phyloP scores from a whole-genome alignment of 2,329 filamentous ascomycete genomes.

The Emmonsiellopsis sp. region DNA sequence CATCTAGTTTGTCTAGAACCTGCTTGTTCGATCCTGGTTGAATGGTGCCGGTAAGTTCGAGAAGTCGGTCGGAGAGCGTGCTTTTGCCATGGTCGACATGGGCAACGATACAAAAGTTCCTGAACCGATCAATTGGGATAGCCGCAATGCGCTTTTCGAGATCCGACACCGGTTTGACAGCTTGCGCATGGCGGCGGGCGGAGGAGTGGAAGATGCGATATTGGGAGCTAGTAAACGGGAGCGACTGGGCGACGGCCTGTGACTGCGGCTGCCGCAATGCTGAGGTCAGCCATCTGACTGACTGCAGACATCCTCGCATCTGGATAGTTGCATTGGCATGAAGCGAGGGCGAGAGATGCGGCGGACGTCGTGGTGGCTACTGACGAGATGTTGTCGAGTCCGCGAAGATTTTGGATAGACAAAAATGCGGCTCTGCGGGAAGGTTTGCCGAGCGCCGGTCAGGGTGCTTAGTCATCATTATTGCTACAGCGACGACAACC shows the following conservation, averaged over 20 bases:
- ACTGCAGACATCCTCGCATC: slow-evolving; percentile 40
- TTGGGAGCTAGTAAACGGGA: background rate
- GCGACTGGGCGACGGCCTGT: slow-evolving; percentile 18
- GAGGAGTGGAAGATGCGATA: slow-evolving; percentile 24
- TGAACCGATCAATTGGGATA: slow-evolving; percentile 47
- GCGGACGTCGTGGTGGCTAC: background rate
- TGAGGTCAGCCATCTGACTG: slow-evolving; percentile 37
- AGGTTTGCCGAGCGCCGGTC: background rate
- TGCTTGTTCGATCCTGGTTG: slow-evolving; percentile 81
- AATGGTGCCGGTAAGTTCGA: slow-evolving; percentile 93
- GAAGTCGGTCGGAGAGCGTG: slow-evolving; percentile 81
- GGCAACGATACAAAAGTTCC: slow-evolving; percentile 98
- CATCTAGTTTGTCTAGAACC: slow-evolving; percentile 92
- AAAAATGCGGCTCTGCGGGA: background rate
- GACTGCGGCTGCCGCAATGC: slow-evolving; percentile 23
- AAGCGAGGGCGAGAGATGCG: background rate
- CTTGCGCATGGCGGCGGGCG: slow-evolving; percentile 7
- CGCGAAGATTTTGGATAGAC: background rate
- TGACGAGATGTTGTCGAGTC: background rate
- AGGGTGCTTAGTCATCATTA: slow-evolving; percentile 5
- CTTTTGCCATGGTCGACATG: slow-evolving; percentile 99
- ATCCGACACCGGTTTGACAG: slow-evolving; percentile 29
- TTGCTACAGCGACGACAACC: slow-evolving; percentile 27
- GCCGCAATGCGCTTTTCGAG: slow-evolving; percentile 48
- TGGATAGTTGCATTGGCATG: slow-evolving; percentile 20